Conservation (phyloP, 768 basidiomycete genomes). For the Pulveroboletus sp. region DNA sequence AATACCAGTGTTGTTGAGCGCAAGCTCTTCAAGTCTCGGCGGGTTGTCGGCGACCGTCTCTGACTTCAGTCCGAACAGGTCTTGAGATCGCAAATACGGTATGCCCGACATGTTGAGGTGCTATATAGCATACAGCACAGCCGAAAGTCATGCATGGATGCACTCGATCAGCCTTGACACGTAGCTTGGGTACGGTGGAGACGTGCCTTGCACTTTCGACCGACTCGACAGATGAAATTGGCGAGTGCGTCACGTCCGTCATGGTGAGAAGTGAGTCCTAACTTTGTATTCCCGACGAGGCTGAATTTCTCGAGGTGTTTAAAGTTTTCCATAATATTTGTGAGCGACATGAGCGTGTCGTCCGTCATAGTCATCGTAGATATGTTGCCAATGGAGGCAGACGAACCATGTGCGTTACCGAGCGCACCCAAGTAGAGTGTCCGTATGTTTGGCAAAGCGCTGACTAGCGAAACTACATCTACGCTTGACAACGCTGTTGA, state of each 20-base stretch:
- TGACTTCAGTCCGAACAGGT: conserved; percentile 46
- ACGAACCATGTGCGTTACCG: conserved; percentile 43
- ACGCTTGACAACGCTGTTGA: conserved; percentile 43
- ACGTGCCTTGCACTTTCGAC: conserved; percentile 54
- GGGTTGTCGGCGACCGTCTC: conserved; percentile 11
- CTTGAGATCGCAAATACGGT: conserved; percentile 43
- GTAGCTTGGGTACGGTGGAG: neutral
- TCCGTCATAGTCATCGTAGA: conserved; percentile 56
- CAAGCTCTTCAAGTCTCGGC: conserved; percentile 44
- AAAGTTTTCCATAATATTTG: conserved; percentile 35
- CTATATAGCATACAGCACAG: conserved; percentile 28
- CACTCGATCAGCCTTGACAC: neutral
- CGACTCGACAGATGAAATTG: conserved; percentile 47
- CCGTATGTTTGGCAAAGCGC: conserved; percentile 37
- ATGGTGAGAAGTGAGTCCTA: conserved; percentile 37
- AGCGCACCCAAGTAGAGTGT: conserved; percentile 56
- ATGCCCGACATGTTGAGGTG: conserved; percentile 56
- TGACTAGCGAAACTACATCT: conserved; percentile 40
- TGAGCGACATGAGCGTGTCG: conserved; percentile 39
- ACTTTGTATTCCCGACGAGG: conserved; percentile 59
- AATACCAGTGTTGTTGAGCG: conserved; percentile 56
- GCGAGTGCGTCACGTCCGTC: conserved; percentile 34
- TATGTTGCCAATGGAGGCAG: conserved; percentile 40
- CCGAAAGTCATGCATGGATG: neutral
- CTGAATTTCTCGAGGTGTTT: conserved; percentile 46